Evolutionary conservation across 2,329 filamentous ascomycete genomes (phyloP).

Genomic region (Myriosclerotinia scirpicola): DNA sequence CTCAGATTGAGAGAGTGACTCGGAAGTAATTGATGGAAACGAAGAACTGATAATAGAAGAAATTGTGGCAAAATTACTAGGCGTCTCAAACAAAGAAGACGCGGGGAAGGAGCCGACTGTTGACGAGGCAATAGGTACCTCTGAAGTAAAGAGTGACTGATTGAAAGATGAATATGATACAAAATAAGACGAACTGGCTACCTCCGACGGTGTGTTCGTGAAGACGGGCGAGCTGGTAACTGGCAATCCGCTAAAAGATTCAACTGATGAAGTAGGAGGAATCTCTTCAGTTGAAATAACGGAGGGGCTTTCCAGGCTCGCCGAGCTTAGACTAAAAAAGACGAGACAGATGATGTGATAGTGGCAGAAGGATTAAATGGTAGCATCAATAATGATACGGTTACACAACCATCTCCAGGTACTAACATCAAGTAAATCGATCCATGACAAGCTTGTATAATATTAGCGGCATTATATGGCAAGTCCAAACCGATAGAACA

Average conservation of each 20-base stretch:
- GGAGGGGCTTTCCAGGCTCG: constrained; percentile 18
- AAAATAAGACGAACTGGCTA: constrained; percentile 14
- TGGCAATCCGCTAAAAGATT: constrained; percentile 13
- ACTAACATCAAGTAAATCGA: constrained; percentile 14
- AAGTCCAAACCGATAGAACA: constrained; percentile 26
- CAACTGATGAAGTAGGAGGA: constrained; percentile 16
- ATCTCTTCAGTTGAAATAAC: constrained; percentile 4
- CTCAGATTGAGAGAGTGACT: background rate
- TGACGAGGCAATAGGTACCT: background rate
- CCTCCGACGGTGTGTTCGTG: constrained; percentile 14
- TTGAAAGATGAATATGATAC: constrained; percentile 3
- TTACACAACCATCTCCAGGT: background rate
- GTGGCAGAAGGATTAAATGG: constrained; percentile 14
- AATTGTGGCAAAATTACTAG: background rate
- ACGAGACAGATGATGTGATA: background rate
- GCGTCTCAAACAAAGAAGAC: background rate
- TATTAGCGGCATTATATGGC: constrained; percentile 26
- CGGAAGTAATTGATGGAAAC: background rate
- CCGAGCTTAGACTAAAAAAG: constrained; percentile 24
- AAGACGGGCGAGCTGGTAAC: constrained; percentile 15
- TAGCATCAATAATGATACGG: constrained; percentile 13
- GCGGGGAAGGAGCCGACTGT: background rate
- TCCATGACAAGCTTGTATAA: constrained; percentile 20
- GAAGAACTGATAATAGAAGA: constrained; percentile 1
- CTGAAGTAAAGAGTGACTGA: background rate